A percentile compares a stretch with the other conserved stretches of the same genome.
phyloP scores from a whole-genome alignment of 179 eudicot species.

The Beta corolliflora region DNA sequence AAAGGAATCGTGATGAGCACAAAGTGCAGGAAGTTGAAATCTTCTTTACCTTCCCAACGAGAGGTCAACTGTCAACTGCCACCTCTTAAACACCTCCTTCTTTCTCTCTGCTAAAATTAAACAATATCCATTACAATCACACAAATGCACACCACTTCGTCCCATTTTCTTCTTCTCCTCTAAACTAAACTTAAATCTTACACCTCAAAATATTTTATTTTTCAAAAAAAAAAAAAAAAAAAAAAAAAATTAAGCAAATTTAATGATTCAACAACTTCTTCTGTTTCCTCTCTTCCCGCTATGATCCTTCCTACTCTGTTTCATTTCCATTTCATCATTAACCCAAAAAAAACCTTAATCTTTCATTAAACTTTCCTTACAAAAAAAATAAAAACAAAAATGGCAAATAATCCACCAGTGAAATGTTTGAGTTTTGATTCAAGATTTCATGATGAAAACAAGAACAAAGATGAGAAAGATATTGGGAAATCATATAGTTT shows the following conservation, averaged over 20 bases:
- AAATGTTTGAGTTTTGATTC: constrained; percentile 36
- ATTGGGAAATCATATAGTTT: constrained; percentile 36
- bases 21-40: constrained; percentile 9
- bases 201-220: constrained; percentile 1
- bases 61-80: background rate
- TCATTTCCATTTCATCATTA: background rate
- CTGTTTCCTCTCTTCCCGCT: constrained; percentile 27
- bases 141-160: constrained; percentile 2
- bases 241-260: background rate
- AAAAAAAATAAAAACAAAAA: background rate
- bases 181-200: constrained; percentile 6
- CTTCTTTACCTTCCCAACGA: background rate
- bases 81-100: background rate
- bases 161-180: background rate
- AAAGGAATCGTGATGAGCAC: constrained; percentile 1
- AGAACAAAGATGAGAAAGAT: constrained; percentile 13
- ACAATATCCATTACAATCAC: background rate
- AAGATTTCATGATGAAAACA: constrained; percentile 22
- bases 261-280: constrained; percentile 1
- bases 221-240: background rate
- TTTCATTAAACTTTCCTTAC: background rate
- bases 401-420: constrained; percentile 31
- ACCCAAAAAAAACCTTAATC: background rate
- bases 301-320: constrained; percentile 26
- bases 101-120: constrained; percentile 5